These are phyloP conservation scores for Cyclocybe cylindracea DNA, from an alignment of 768 basidiomycete genomes.

Conservation along the genomic window DNA sequence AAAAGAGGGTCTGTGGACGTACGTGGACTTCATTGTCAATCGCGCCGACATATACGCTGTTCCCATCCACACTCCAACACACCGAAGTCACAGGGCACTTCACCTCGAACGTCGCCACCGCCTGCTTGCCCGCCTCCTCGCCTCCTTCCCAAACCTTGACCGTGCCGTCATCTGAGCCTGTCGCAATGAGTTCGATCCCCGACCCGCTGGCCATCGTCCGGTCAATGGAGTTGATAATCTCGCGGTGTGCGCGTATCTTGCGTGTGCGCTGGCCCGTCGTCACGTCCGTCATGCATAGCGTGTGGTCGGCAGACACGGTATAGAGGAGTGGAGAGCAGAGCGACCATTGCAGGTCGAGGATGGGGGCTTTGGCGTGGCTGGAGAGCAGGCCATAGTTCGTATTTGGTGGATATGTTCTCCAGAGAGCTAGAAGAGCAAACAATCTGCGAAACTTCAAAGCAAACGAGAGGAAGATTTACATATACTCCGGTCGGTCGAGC, in stretches of 20 bases:
- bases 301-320: conserved; percentile 90
- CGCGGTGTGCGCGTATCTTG: conserved; percentile 86
- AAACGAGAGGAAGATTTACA: conserved; percentile 53
- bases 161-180: conserved; percentile 90
- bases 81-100: conserved; percentile 93
- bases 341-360: conserved; percentile 92
- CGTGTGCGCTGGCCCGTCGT: conserved; percentile 81
- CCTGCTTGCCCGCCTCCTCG: conserved; percentile 68
- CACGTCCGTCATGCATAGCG: conserved; percentile 73
- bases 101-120: conserved; percentile 79
- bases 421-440: conserved; percentile 56
- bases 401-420: conserved; percentile 91
- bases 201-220: conserved; percentile 82
- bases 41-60: conserved; percentile 87
- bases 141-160: conserved; percentile 92
- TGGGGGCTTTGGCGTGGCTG: conserved; percentile 84
- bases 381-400: conserved; percentile 89
- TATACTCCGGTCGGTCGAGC: conserved; percentile 86
- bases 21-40: conserved; percentile 97
- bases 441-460: background rate
- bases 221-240: conserved; percentile 89
- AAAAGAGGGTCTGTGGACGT: conserved; percentile 27
- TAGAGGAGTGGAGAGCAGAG: conserved; percentile 72
- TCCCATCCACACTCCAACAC: conserved; percentile 90
- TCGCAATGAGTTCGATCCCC: conserved; percentile 83